phyloP scores from a whole-genome alignment of 257 asterid genomes.

The Striga asiatica region DNA sequence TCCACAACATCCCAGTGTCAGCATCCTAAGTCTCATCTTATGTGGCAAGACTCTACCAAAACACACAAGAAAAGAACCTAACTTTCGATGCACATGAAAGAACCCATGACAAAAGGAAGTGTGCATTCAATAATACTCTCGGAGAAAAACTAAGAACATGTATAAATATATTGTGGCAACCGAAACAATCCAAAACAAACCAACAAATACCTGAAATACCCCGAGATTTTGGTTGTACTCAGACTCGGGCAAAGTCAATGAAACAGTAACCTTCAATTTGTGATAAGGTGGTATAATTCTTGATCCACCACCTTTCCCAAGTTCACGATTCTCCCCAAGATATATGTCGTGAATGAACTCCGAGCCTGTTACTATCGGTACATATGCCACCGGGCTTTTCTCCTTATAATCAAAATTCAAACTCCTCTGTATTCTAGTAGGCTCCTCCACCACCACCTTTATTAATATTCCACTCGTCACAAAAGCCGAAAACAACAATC shows the following conservation, averaged over 20 bases:
- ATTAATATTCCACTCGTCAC: slow-evolving; percentile 52
- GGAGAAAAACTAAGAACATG: too few relatives aligned
- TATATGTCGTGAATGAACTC: slow-evolving; percentile 27
- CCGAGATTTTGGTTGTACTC: slow-evolving; percentile 86
- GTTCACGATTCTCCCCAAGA: slow-evolving; percentile 28
- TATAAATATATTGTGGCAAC: background rate
- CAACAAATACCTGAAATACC: slow-evolving; percentile 52
- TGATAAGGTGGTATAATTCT: slow-evolving; percentile 59
- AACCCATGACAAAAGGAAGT: too few relatives aligned
- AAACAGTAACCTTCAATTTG: slow-evolving; percentile 61
- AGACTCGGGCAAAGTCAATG: slow-evolving; percentile 68
- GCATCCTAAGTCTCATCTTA: background rate
- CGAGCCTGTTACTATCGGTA: slow-evolving; percentile 33
- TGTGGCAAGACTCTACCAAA: slow-evolving; percentile 1
- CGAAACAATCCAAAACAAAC: background rate
- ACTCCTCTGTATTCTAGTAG: slow-evolving; percentile 39
- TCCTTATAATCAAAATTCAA: slow-evolving; percentile 85
- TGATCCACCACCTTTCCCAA: slow-evolving; percentile 23
- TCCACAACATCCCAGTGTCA: too few relatives aligned
- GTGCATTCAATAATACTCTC: too few relatives aligned
- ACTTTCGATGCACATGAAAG: too few relatives aligned
- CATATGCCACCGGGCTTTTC: slow-evolving; percentile 71
- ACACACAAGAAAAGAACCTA: too few relatives aligned
- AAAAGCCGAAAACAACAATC: slow-evolving; percentile 56
- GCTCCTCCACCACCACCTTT: slow-evolving; percentile 58